These are phyloP conservation scores for Backusella westeae DNA, from an alignment of 192 early-diverging fungal species.

Conservation along the genomic window DNA sequence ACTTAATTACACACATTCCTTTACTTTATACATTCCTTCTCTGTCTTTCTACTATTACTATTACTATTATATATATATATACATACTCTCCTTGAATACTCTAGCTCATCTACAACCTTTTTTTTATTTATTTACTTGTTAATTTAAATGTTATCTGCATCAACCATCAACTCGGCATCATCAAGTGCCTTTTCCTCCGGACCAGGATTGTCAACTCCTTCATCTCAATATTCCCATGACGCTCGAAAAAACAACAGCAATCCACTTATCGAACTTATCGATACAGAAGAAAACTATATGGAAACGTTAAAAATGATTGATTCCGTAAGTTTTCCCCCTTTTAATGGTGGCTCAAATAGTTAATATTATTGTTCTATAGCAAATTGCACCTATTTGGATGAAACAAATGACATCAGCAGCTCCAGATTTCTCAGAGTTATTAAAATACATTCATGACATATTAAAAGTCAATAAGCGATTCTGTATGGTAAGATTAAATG, in stretches of 20 bases:
- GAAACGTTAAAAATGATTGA: conserved; percentile 48
- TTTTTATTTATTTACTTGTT: neutral
- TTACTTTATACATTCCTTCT: neutral
- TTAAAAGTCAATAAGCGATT: conserved; percentile 52
- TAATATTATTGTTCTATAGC: conserved; percentile 24
- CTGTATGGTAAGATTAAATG: conserved; percentile 33
- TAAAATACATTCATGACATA: conserved; percentile 46
- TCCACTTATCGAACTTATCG: conserved; percentile 51
- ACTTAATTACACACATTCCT: neutral
- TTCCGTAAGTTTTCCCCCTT: conserved; percentile 35
- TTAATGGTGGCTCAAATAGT: neutral
- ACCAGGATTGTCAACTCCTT: conserved; percentile 16
- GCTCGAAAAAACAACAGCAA: conserved; percentile 24
- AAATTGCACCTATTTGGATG: conserved; percentile 54
- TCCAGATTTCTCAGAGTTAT: conserved; percentile 50
- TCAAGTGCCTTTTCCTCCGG: conserved; percentile 11
- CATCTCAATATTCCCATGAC: conserved; percentile 23
- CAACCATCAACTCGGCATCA: conserved; percentile 23
- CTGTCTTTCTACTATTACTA: neutral
- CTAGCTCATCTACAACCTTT: neutral
- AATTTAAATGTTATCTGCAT: conserved; percentile 24
- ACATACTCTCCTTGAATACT: neutral
- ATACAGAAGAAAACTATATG: conserved; percentile 54
- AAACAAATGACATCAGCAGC: conserved; percentile 39
- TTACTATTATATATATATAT: neutral